Base-by-base conservation (phyloP, 2,329 filamentous ascomycete genomes). In the Sphaceloma murrayae region DNA sequence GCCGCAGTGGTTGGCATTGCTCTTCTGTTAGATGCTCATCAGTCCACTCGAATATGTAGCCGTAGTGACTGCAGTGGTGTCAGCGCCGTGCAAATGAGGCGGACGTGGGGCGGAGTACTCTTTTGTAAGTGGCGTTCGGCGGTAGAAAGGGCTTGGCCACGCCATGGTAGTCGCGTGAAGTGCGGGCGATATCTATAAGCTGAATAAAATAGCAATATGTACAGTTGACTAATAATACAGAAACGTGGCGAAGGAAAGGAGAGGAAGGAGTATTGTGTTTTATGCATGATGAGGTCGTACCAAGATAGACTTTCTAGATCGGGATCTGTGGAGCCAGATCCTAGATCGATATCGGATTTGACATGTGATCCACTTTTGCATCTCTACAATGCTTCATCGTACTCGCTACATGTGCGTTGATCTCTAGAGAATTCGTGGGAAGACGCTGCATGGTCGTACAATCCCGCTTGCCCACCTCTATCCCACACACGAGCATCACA, bases 21-120 rank as follows among this genome's bases (percentile, higher is more conserved):
- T 79, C 71, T 5, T 67, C 61, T 1, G 73, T 75, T 13, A 75
- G 63, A 58, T 89, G 84, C 3, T 77, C 61, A 4, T 71, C 58
- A 1, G 81, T 83, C 70, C 81, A 80, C 53, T 78, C 72, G 57
- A 88, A 87, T 5, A 69, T 72, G 55, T 84, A 74, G 14, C 75
- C 80, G 77, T 79, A 86, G 51, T 60, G 62, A 18, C 68, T 71
- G 48, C 30, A 11, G 27, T 24, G 24, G 32, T 31, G 13, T 45
- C 13, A 46, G 14, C 17, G 27, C 21, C 32, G n/a, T 27, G 6
- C n/a, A 46, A 54, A 13, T 56, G 50, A 46, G 26, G 45, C 42
- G 22, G 31, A 49, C 40, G 43, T 52, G 51, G 29, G 7, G 40
- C 14, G 56, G 62, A 30, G n/a, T 58, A 68, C 67, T 55, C 54